Base-by-base conservation (phyloP, 192 early-diverging fungal species). In the Rhizoclosmatium globosum region DNA sequence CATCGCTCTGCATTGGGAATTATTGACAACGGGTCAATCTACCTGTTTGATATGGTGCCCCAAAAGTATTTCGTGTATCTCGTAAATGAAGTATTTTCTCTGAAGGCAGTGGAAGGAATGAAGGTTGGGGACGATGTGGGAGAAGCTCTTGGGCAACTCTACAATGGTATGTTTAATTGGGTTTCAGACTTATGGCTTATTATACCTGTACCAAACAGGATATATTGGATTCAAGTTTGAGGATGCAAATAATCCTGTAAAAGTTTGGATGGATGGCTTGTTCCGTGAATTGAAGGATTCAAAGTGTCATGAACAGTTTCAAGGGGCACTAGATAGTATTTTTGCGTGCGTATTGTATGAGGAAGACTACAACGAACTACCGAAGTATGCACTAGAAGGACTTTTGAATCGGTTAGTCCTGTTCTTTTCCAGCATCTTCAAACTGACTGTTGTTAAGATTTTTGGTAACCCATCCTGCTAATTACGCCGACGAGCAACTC, bases 291-390 rank as follows among this genome's bases (percentile, higher is more conserved):
- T 84, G 59, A 53, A 48, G 21, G 48, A 41, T 3, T 43, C 83
- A 19, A 79, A 68, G 21, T 74, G 31, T 31, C 83, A 84, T 57
- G 60, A 46, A 4, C 66, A 84, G 62, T 84, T 84, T 83, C 59
- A 66, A 39, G 15, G 23, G n/a, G 83, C 74, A 6, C 53, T 84
- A 42, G 47, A 66, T 47, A n/a, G 42, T 13, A 23, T 82, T 4
- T 68, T 67, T 19, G 57, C 31, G n/a, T 60, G 39, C 6, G 67
- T 80, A 42, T n/a, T 79, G 15, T 83, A 60, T 73, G 74, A 62
- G 4, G 42, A 23, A 2, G 76, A 81, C 42, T 82, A 31, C 23
- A 9, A 39, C 38, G 15, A 39, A 39, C 50, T 71, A 7, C 47
- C 6, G 7, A 57, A 48, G 9, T 57, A 41, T 58, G 19, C n/a